Conservation (phyloP, 139 green algal species). For the Monoraphidium neglectum region DNA sequence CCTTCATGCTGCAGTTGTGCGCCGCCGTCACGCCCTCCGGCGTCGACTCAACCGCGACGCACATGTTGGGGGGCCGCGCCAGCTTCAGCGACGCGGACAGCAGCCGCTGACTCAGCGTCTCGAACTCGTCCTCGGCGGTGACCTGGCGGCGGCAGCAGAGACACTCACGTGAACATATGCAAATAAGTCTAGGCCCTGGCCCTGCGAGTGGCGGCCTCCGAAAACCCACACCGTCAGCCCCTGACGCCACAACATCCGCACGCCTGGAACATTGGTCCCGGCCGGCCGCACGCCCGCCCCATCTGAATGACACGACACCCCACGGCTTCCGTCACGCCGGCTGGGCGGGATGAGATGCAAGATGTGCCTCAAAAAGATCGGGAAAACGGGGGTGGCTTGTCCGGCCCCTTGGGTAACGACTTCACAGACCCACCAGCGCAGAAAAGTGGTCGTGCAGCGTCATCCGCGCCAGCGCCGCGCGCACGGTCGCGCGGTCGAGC, state of each 20-base stretch:
- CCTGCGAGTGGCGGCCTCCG: too few relatives aligned
- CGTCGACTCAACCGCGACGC: slow-evolving; percentile 76
- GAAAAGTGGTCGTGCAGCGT: slow-evolving; percentile 63
- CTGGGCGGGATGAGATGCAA: too few relatives aligned
- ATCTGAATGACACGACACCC: too few relatives aligned
- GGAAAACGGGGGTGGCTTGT: slow-evolving; percentile 62
- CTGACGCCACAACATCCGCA: too few relatives aligned
- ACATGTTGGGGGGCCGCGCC: slow-evolving; percentile 77
- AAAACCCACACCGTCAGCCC: too few relatives aligned
- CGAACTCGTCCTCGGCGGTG: slow-evolving; percentile 85
- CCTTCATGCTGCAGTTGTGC: slow-evolving; percentile 93
- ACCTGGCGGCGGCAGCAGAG: slow-evolving; percentile 31
- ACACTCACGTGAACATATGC: too few relatives aligned
- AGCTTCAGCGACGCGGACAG: slow-evolving; percentile 86
- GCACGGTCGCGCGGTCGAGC: slow-evolving; percentile 49
- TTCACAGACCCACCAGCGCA: slow-evolving; percentile 52
- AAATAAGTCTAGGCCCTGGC: too few relatives aligned
- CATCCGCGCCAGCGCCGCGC: slow-evolving; percentile 55
- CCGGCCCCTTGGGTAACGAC: too few relatives aligned
- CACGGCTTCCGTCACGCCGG: too few relatives aligned
- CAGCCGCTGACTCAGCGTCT: slow-evolving; percentile 73
- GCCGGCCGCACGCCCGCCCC: too few relatives aligned
- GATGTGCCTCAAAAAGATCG: background rate
- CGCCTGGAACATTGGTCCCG: too few relatives aligned
- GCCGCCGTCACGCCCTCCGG: slow-evolving; percentile 77